A percentile compares a stretch with the other conserved stretches of the same genome.
These are phyloP conservation scores for Macrolepiota dolichaula DNA, from an alignment of 768 basidiomycete genomes.

Conservation along the genomic window DNA sequence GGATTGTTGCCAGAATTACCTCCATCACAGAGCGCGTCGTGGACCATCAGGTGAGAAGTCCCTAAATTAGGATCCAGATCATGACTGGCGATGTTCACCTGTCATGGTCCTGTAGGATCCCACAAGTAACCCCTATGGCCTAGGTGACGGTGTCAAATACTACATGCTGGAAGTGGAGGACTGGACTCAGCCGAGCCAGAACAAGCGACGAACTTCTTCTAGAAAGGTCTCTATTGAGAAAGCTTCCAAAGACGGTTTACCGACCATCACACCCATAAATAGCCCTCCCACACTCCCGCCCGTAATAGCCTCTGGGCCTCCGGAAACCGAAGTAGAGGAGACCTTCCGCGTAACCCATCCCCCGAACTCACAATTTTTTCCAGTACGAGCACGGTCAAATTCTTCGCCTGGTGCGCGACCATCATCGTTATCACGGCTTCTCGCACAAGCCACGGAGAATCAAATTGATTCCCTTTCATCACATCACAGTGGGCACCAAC, in stretches of 20 bases:
- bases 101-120: conserved; percentile 60
- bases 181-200: conserved; percentile 77
- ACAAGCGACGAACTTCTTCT: conserved; percentile 54
- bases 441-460: conserved; percentile 66
- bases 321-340: conserved; percentile 71
- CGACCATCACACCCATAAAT: conserved; percentile 15
- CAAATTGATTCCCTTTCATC: conserved; percentile 20
- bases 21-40: conserved; percentile 85
- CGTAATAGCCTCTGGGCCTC: conserved; percentile 49
- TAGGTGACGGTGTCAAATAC: conserved; percentile 87
- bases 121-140: conserved; percentile 82
- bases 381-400: conserved; percentile 57
- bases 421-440: conserved; percentile 73
- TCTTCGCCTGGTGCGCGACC: conserved; percentile 70
- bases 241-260: conserved; percentile 31
- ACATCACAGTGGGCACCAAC: conserved; percentile 15
- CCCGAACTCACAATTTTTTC: conserved; percentile 67
- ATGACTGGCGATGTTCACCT: conserved; percentile 11
- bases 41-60: conserved; percentile 60
- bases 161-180: conserved; percentile 93
- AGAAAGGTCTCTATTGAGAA: conserved; percentile 48
- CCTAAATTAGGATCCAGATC: conserved; percentile 12
- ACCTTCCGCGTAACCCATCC: conserved; percentile 62
- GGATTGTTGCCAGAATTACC: conserved; percentile 92
- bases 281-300: conserved; percentile 43